Evolutionary conservation across 2,329 filamentous ascomycete species (phyloP).

Genomic region (Nemania sp.): DNA sequence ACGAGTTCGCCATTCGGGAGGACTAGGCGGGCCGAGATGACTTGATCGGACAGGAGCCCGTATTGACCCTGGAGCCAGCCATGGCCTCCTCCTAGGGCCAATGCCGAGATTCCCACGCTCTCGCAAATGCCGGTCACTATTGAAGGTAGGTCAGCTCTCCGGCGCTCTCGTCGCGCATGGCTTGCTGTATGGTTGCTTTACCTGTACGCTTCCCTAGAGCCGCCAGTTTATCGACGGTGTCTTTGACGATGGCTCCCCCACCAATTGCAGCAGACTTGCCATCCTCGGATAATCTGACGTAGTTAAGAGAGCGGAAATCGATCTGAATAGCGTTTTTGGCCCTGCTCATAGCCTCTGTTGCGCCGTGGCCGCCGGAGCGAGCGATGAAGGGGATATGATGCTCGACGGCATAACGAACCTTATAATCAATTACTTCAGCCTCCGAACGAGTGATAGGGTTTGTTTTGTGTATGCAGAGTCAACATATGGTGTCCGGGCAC

Average conservation of each 20-base stretch:
- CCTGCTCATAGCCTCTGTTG: conserved; percentile 21
- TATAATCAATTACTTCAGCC: too few relatives aligned
- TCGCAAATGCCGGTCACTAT: conserved; percentile 56
- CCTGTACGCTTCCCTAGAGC: conserved; percentile 36
- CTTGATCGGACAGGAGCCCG: conserved; percentile 28
- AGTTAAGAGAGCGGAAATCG: conserved; percentile 34
- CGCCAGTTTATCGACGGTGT: conserved; percentile 36
- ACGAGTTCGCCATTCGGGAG: conserved; percentile 24
- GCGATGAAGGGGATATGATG: conserved; percentile 29
- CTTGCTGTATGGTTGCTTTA: background rate
- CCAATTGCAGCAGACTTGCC: conserved; percentile 39
- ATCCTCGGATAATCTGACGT: conserved; percentile 35
- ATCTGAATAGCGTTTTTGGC: conserved; percentile 31
- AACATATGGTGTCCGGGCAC: background rate
- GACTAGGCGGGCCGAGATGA: conserved; percentile 24
- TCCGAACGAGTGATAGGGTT: background rate
- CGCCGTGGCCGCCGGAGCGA: conserved; percentile 33
- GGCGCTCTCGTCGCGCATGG: too few relatives aligned
- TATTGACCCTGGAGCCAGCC: conserved; percentile 33
- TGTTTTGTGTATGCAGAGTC: too few relatives aligned
- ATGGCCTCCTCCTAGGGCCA: conserved; percentile 51
- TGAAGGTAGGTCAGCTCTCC: too few relatives aligned
- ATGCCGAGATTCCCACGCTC: conserved; percentile 54
- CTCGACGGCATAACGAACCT: conserved; percentile 29
- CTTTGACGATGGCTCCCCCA: conserved; percentile 38